Percentiles rank a stretch among this genome's conserved stretches.
phyloP scores from a whole-genome alignment of 805 yeast genomes.

The Wickerhamiella allomyrinae region DNA sequence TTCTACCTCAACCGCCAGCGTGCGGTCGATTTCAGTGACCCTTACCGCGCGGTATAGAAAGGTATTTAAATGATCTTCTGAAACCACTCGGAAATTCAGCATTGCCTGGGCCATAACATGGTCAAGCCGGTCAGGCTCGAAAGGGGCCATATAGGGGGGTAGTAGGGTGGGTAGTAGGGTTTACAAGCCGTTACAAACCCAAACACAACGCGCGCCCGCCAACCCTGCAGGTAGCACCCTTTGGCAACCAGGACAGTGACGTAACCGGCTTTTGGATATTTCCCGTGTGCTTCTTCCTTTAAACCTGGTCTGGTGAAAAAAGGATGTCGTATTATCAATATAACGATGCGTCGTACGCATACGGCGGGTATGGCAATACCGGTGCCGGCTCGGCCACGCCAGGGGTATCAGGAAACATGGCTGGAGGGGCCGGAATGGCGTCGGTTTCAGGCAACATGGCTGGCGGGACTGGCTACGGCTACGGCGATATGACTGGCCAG shows the following conservation, averaged over 20 bases:
- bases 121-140: not conserved
- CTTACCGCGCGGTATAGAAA: not conserved
- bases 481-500: conserved; percentile 10
- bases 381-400: not conserved
- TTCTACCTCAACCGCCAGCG: not conserved
- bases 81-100: not conserved
- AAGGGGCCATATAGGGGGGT: no score
- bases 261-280: no score
- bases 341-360: not conserved
- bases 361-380: not conserved
- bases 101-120: not conserved
- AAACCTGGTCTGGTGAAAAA: no score
- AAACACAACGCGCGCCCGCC: no score
- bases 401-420: not conserved
- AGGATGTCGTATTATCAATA: conserved; percentile 11
- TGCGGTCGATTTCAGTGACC: not conserved
- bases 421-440: conserved; percentile 4
- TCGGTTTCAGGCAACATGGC: conserved; percentile 2
- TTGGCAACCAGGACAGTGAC: no score
- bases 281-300: no score
- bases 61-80: not conserved
- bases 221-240: no score
- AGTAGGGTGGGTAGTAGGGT: no score
- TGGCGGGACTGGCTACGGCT: conserved; percentile 5
- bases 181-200: no score